Evolutionary conservation across 192 early-diverging fungal genomes (phyloP).

Genomic region (Coemansia sp.): DNA sequence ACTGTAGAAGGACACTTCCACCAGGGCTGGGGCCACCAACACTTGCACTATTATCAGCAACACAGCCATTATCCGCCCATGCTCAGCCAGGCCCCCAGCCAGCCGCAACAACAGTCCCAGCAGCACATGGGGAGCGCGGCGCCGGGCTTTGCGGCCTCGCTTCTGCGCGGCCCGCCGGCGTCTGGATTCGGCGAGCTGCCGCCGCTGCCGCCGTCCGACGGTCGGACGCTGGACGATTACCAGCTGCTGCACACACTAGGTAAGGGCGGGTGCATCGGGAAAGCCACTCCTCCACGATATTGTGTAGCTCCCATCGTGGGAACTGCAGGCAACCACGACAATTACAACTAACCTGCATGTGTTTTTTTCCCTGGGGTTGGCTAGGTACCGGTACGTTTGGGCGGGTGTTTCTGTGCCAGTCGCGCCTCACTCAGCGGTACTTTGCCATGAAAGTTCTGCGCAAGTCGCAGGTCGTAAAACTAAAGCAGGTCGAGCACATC

Average conservation of each 20-base stretch:
- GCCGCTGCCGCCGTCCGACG: constrained; percentile 22
- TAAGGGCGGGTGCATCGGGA: constrained; percentile 17
- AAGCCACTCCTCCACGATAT: constrained; percentile 12
- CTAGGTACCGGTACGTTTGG: constrained; percentile 97
- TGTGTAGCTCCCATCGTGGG: neutral
- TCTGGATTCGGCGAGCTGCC: constrained; percentile 7
- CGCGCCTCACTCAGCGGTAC: constrained; percentile 76
- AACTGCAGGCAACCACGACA: neutral
- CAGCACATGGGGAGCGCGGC: neutral
- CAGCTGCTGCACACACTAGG: constrained; percentile 52
- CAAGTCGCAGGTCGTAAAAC: constrained; percentile 92
- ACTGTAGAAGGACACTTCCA: neutral
- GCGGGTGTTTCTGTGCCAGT: constrained; percentile 86
- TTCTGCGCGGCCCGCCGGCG: constrained; percentile 6
- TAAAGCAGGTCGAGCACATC: constrained; percentile 91
- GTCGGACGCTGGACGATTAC: constrained; percentile 47
- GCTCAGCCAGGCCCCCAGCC: constrained; percentile 19
- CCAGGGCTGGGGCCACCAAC: constrained; percentile 5
- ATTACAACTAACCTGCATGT: neutral
- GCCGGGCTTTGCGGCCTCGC: constrained; percentile 6
- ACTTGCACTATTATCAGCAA: constrained; percentile 8
- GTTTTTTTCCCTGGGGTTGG: neutral
- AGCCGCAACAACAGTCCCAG: neutral
- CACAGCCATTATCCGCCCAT: constrained; percentile 12
- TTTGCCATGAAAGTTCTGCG: constrained; percentile 97